Percentiles rank a stretch among this genome's conserved stretches.
These are phyloP conservation scores for Nectriaceae sp. DNA, from an alignment of 2,329 filamentous ascomycete species.

Conservation along the genomic window DNA sequence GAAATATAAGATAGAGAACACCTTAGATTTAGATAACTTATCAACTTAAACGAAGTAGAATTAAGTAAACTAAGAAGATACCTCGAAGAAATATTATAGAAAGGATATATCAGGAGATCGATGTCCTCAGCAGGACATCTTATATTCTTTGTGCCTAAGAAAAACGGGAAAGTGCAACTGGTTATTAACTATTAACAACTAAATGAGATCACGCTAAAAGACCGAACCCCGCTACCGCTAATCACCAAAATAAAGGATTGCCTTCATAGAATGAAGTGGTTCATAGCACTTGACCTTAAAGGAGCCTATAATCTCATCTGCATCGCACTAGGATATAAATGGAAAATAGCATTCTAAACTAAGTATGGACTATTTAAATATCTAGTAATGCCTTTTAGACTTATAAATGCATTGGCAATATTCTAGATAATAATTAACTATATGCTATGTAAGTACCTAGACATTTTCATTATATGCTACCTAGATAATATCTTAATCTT, in stretches of 20 bases:
- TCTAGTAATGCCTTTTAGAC: too few species aligned
- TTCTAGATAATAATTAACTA: slow-evolving; percentile 37
- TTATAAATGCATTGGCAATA: slow-evolving; percentile 21
- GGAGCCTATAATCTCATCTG: too few species aligned
- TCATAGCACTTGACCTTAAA: too few species aligned
- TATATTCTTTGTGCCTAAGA: slow-evolving; percentile 24
- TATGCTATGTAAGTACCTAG: too few species aligned
- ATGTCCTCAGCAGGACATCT: slow-evolving; percentile 9
- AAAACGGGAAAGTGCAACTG: slow-evolving; percentile 21
- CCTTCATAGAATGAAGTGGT: too few species aligned
- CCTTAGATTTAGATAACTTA: slow-evolving; percentile 7
- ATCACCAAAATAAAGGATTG: too few species aligned
- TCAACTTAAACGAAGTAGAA: slow-evolving; percentile 11
- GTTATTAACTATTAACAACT: slow-evolving; percentile 28
- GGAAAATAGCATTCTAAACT: too few species aligned
- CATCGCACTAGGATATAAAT: too few species aligned
- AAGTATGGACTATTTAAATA: too few species aligned
- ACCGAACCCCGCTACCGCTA: slow-evolving; percentile 22
- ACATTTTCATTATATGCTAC: too few species aligned
- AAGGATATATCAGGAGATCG: slow-evolving; percentile 15
- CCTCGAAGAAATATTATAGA: slow-evolving; percentile 10
- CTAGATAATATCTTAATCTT: too few species aligned
- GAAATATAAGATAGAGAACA: neutral
- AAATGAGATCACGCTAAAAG: slow-evolving; percentile 30
- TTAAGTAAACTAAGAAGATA: too few species aligned